phyloP scores from a whole-genome alignment of 2,329 filamentous ascomycete species.

The Alternaria longipes region DNA sequence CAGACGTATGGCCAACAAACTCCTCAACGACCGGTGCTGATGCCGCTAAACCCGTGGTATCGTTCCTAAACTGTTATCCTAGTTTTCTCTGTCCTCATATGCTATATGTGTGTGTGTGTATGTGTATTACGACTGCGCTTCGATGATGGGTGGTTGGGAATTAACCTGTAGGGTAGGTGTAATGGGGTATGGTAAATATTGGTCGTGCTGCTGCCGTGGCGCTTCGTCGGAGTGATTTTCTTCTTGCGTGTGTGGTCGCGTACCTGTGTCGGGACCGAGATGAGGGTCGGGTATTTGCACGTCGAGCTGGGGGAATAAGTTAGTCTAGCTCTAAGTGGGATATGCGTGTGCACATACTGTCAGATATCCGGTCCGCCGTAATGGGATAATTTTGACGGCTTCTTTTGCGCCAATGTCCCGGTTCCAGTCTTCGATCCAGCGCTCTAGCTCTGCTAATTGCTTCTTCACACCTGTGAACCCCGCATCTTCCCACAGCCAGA shows the following conservation, averaged over 20 bases:
- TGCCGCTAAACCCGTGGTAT: conserved; percentile 13
- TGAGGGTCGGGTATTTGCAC: conserved; percentile 84
- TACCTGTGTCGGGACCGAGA: conserved; percentile 57
- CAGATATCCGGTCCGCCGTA: conserved; percentile 88
- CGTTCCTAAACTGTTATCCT: not conserved
- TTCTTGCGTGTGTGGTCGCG: conserved; percentile 40
- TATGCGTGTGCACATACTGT: conserved; percentile 64
- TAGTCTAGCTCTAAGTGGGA: not conserved
- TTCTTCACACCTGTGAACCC: conserved; percentile 80
- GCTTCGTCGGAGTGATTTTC: conserved; percentile 25
- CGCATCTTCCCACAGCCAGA: conserved; percentile 94
- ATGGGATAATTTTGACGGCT: conserved; percentile 76
- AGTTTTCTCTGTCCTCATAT: not conserved
- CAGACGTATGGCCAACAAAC: conserved; percentile 6
- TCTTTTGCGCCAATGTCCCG: conserved; percentile 65
- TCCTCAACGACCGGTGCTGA: conserved; percentile 14
- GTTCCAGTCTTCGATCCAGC: conserved; percentile 90
- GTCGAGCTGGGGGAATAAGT: conserved; percentile 65
- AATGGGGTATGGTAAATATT: conserved; percentile 34
- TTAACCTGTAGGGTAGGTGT: conserved; percentile 45
- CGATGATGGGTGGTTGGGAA: conserved; percentile 36
- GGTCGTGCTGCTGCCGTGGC: conserved; percentile 25
- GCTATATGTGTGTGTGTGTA: conserved; percentile 6
- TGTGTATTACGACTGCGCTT: conserved; percentile 25
- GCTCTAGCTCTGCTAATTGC: conserved; percentile 74